Evolutionary conservation across 192 early-diverging fungal species (phyloP), one percentile per base, ranked within the genome.

Genomic region (Phycomyces nitens): DNA sequence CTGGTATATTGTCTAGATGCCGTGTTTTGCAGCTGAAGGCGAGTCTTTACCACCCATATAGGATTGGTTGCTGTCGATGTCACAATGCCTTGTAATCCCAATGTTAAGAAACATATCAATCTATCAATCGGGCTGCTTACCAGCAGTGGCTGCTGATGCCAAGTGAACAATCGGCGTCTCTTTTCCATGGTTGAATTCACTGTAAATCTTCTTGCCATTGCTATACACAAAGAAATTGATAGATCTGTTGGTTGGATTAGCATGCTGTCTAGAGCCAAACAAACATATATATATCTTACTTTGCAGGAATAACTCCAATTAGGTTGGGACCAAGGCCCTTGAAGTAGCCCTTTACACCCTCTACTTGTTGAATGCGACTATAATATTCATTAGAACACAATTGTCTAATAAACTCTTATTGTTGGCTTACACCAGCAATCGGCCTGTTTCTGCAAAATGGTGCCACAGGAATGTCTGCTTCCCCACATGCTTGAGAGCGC

Each of bases 11-110:
- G 1, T 42, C 44, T 47, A 42, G 60, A 38, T 11, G 69, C 66
- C n/a, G 66, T 71, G 6, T 72, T 61, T 68, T 91, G 89, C 58
- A 96, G 73, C 72, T 98, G 96, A 83, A 98, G 91, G 53, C 96
- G 73, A 0, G 95, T 98, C 69, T 97, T 98, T 51, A 97, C 85
- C 50, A 98, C 82, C 96, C 96, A 98, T 11, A 98, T 97, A 0
- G 96, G 96, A 62, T 93, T 96, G 1, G 95, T 95, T 11, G 76
- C 79, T 5, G 88, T 84, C 0, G 92, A 89, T 6, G 89, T 93
- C 3, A 90, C 81, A 27, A 92, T 75, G 1, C 87, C 84, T 62
- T 27, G 10, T 76, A 75, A 2, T 7, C 29, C 29, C n/a, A n/a
- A n/a, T n/a, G n/a, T n/a, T 85, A 82, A 0, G 92, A 88, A 4